Conservation (phyloP, 2,329 filamentous ascomycete genomes). For the Aureobasidium vineae region DNA sequence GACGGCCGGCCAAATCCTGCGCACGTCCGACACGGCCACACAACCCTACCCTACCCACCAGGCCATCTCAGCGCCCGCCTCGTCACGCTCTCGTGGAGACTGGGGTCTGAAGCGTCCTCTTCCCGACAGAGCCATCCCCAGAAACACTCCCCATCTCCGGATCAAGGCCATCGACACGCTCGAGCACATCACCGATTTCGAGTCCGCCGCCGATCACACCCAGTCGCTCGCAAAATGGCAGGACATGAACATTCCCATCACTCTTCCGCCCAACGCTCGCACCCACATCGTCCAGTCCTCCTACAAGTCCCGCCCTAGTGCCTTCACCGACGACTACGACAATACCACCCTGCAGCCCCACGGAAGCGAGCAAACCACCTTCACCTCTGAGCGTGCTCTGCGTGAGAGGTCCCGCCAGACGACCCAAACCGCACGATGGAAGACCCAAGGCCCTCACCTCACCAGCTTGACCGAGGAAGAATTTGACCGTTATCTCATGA, state of each 20-base stretch:
- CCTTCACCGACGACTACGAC: conserved; percentile 47
- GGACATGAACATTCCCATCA: conserved; percentile 72
- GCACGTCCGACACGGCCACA: conserved; percentile 67
- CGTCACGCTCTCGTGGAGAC: conserved; percentile 73
- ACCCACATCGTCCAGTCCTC: not conserved
- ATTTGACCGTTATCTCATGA: conserved; percentile 53
- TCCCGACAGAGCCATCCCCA: conserved; percentile 71
- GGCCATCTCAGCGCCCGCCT: conserved; percentile 72
- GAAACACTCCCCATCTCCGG: conserved; percentile 69
- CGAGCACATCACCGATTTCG: conserved; percentile 87
- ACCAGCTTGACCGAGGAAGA: conserved; percentile 56
- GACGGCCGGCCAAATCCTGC: conserved; percentile 51
- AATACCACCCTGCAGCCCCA: conserved; percentile 41
- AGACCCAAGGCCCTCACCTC: conserved; percentile 59
- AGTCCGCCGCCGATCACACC: conserved; percentile 76
- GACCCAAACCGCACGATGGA: conserved; percentile 44
- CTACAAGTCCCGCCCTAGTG: conserved; percentile 32
- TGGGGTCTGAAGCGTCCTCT: conserved; percentile 90
- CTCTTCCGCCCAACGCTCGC: conserved; percentile 42
- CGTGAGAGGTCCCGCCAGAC: conserved; percentile 31
- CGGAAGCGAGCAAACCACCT: conserved; percentile 34
- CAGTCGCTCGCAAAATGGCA: conserved; percentile 82
- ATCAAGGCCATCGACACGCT: conserved; percentile 77
- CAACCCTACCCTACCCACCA: conserved; percentile 76
- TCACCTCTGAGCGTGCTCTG: conserved; percentile 30